Conservation (phyloP, 768 basidiomycete genomes). For the Tulasnella sp. region DNA sequence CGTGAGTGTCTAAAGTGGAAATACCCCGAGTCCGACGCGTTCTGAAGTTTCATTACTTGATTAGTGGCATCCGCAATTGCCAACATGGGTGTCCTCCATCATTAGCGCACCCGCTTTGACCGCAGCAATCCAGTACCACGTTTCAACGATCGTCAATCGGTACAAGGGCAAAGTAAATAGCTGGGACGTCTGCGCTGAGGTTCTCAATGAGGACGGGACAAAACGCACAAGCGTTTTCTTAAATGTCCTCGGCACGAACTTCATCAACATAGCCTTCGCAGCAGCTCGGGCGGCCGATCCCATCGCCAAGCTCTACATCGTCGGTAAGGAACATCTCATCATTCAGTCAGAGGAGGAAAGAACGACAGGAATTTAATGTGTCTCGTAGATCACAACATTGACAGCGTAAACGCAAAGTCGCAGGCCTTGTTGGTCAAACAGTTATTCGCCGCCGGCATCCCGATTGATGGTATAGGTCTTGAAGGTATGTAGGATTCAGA, state of each 20-base stretch:
- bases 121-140: slow-evolving; percentile 14
- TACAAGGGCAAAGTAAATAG: background rate
- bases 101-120: slow-evolving; percentile 11
- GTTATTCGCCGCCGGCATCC: background rate
- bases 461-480: background rate
- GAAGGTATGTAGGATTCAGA: background rate
- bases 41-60: background rate
- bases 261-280: slow-evolving; percentile 41
- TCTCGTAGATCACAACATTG: background rate
- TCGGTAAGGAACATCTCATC: background rate
- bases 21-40: background rate
- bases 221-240: slow-evolving; percentile 31
- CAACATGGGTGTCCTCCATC: slow-evolving; percentile 13
- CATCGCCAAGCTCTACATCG: slow-evolving; percentile 30
- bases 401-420: background rate
- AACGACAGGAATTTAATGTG: background rate
- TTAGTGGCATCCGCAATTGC: slow-evolving; percentile 10
- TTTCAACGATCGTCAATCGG: slow-evolving; percentile 8
- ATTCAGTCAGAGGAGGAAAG: background rate
- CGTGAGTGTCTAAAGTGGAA: background rate
- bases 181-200: slow-evolving; percentile 27
- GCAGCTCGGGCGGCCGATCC: slow-evolving; percentile 40
- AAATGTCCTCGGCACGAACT: slow-evolving; percentile 37
- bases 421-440: background rate
- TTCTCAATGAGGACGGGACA: slow-evolving; percentile 41